Base-by-base conservation (phyloP, 2,329 filamentous ascomycete genomes). In the Daldinia eschscholtzii region DNA sequence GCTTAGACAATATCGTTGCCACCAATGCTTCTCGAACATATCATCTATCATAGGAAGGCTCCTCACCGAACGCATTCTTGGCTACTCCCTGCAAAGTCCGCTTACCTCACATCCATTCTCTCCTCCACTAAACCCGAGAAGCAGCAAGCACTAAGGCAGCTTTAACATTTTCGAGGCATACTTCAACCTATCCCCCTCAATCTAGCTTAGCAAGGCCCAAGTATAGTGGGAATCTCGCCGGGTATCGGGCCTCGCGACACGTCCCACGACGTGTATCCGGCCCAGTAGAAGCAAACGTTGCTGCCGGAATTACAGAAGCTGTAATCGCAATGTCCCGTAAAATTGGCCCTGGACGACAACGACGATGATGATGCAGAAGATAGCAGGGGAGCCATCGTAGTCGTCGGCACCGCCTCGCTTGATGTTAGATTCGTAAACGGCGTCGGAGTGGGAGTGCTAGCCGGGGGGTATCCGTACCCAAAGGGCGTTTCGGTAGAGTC, bases 211-310 rank as follows among this genome's bases (percentile, higher is more conserved):
- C 73, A 76, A 20, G 70, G 44, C 9, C 75, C 76, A 10, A 76
- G 63, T 1, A 69, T 26, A 3, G 74, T 75, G 18, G 68, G 63
- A 3, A 52, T 57, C 68, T 75, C 74, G 9, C 77, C 77, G 2
- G 77, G 75, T 0, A 76, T 64, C 4, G 74, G 73, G 5, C 76
- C 76, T 2, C 59, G 67, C 23, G 67, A 70, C 39, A 75, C 64
- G 13, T 79, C 75, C 65, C 69, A 78, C 15, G 73, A 72, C 4
- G 78, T 79, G 61, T 73, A 65, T 23, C 76, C 76, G 15, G 69
- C 77, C 75, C 74, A 79, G 65, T 77, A 77, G 52, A 73, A 68
- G 64, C 78, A 79, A 30, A 75, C 58, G 13, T 61, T 69, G 13
- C 63, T 74, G 4, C 73, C 72, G 15, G 70, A 46, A 48, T 70